Base-by-base conservation (phyloP, 176 grass and related monocot species). In the Paspalum notatum region DNA sequence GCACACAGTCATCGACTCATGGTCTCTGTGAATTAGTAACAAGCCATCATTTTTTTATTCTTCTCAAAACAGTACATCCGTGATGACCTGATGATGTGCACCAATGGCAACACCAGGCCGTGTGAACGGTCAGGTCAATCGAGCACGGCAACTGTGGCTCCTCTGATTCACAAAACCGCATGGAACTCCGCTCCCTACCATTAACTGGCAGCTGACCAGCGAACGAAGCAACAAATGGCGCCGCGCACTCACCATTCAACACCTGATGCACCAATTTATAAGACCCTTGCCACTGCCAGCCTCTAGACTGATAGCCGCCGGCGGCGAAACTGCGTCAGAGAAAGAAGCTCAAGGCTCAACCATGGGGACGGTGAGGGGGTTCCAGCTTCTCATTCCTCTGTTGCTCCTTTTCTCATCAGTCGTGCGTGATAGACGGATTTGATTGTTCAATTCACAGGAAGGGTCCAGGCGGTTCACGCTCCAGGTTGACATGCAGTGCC, bases 401-500 rank as follows among this genome's bases (percentile, higher is more conserved):
- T 5, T 38, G 8, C 13, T 70, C 3, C 3, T 26, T 60, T 64
- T 40, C 48, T 44, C 58, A 13, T 7, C 53, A 55, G 16, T 66
- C 59, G 37, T 8, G 38, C 12, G 37, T 73, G 61, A 74, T 12
- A 27, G 17, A 20, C 20, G 44, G 38, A n/a, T 58, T 27, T 48
- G 54, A 9, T 20, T 83, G 32, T 63, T 81, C 52, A 12, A 77
- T 72, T 74, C 50, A 20, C 81, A 89, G 87, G 81, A 80, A 7
- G 61, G 9, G 32, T 13, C 50, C 4, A 38, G 12, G 52, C n/a
- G 66, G 4, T 80, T 89, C 75, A 74, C 45, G 44, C 63, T 89
- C 6, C 76, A 71, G 11, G 57, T 85, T 0, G 77, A 89, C 24
- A 89, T 71, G 82, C 82, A 71, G 0, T 89, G 87, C 71, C 77